These are phyloP conservation scores for Penicillium turbatum DNA, from an alignment of 495 filamentous ascomycete species.

Conservation along the genomic window DNA sequence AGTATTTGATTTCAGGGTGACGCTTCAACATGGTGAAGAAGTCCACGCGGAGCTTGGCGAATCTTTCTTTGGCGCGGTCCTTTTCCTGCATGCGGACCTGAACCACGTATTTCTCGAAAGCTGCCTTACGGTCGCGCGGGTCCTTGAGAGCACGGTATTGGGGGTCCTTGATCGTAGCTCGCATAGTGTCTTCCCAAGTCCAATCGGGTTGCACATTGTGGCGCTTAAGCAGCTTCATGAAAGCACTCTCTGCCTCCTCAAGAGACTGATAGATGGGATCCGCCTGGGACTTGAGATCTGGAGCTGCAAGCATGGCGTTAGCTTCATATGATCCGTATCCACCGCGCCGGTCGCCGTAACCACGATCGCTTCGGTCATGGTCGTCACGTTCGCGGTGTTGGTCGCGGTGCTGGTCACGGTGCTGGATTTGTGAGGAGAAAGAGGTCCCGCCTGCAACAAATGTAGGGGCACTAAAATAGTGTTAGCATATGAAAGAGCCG, in stretches of 20 bases:
- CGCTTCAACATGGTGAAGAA: slow-evolving; percentile 95
- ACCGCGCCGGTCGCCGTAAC: slow-evolving; percentile 61
- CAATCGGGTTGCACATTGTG: slow-evolving; percentile 83
- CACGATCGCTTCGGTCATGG: slow-evolving; percentile 50
- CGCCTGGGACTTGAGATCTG: slow-evolving; percentile 58
- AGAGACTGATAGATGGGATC: slow-evolving; percentile 80
- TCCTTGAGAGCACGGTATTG: slow-evolving; percentile 93
- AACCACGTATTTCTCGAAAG: slow-evolving; percentile 92
- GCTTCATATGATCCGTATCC: slow-evolving; percentile 53
- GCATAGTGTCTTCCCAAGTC: slow-evolving; percentile 89
- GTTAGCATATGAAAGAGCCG: slow-evolving; percentile 22
- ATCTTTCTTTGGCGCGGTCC: slow-evolving; percentile 89
- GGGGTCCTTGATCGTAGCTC: slow-evolving; percentile 83
- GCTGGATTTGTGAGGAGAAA: slow-evolving; percentile 42
- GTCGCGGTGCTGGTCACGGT: slow-evolving; percentile 32
- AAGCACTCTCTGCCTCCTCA: slow-evolving; percentile 93
- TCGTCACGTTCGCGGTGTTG: slow-evolving; percentile 28
- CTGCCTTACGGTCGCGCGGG: slow-evolving; percentile 83
- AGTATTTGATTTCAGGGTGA: slow-evolving; percentile 96
- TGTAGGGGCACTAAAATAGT: slow-evolving; percentile 51
- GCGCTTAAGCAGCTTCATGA: slow-evolving; percentile 83
- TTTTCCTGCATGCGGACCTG: slow-evolving; percentile 91
- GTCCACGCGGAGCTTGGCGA: slow-evolving; percentile 87
- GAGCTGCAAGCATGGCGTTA: slow-evolving; percentile 56
- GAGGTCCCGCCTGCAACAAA: slow-evolving; percentile 63